Percentiles rank a stretch among this genome's conserved stretches.
Conservation (phyloP, 441 rosid genomes). For the Arabidopsis lyrata region DNA sequence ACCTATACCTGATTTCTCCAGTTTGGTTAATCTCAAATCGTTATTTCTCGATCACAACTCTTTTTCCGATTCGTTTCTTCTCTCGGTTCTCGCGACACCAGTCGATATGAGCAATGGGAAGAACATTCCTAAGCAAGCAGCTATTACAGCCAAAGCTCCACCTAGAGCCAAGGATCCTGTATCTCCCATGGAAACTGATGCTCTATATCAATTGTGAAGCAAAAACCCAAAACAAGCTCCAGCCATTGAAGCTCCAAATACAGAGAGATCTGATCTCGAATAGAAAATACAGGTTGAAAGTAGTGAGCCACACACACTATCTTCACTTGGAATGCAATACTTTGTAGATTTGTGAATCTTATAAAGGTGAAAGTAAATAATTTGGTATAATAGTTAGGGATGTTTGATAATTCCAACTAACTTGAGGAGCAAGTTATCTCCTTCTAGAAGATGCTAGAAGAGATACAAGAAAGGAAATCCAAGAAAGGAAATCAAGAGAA, state of each 20-base stretch:
- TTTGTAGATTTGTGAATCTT: not conserved
- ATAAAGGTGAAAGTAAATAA: no score
- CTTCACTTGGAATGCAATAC: constrained; percentile 1
- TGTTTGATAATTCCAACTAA: no score
- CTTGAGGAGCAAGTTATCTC: no score
- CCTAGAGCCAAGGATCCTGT: constrained; percentile 91
- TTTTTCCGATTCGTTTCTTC: constrained; percentile 74
- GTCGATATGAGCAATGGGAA: constrained; percentile 82
- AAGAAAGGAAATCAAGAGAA: no score
- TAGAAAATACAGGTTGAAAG: not conserved
- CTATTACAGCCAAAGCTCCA: constrained; percentile 95
- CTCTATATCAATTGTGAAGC: constrained; percentile 82
- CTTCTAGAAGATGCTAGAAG: no score
- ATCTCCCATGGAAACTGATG: constrained; percentile 84
- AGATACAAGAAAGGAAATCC: no score
- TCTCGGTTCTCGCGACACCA: constrained; percentile 54
- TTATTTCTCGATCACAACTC: constrained; percentile 72
- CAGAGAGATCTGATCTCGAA: constrained; percentile 65
- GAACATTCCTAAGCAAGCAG: constrained; percentile 95
- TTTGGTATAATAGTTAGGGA: no score
- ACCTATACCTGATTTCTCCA: constrained; percentile 73
- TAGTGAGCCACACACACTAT: constrained; percentile 4
- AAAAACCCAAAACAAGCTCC: constrained; percentile 95
- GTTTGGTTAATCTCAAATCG: constrained; percentile 68
- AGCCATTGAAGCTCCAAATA: constrained; percentile 96